A percentile compares a stretch with the other conserved stretches of the same genome.
phyloP scores from a whole-genome alignment of 352 stramenopile species.

The Lagenidium giganteum region DNA sequence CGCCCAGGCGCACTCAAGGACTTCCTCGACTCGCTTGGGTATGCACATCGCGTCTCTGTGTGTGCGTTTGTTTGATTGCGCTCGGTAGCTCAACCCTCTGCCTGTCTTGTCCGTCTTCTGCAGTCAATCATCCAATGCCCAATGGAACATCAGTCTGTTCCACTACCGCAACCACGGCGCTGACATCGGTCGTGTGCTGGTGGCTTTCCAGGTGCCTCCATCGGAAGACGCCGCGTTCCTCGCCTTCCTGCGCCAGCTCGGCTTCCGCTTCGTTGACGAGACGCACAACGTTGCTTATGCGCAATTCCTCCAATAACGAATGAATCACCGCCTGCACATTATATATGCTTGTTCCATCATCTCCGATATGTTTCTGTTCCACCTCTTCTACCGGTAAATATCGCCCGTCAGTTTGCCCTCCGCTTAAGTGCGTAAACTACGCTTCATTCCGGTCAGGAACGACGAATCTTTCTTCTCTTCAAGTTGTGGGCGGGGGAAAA shows the following conservation, averaged over 20 bases:
- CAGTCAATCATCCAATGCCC: slow-evolving; percentile 35
- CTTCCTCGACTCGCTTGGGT: slow-evolving; percentile 89
- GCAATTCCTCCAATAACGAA: slow-evolving; percentile 70
- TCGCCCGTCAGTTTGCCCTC: no score
- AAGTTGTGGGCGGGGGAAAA: no score
- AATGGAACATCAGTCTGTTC: slow-evolving; percentile 98
- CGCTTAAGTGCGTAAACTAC: no score
- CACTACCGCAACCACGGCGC: slow-evolving; percentile 99
- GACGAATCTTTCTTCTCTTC: no score
- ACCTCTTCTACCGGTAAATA: no score
- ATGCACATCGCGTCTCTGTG: no score
- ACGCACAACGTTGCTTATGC: slow-evolving; percentile 78
- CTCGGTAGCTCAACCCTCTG: background rate
- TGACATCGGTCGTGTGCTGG: slow-evolving; percentile 96
- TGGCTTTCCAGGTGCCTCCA: slow-evolving; percentile 91
- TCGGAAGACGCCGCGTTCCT: slow-evolving; percentile 50
- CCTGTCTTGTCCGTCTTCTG: no score
- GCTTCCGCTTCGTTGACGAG: slow-evolving; percentile 80
- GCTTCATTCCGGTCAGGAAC: no score
- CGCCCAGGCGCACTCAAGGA: slow-evolving; percentile 87
- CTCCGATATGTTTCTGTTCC: no score
- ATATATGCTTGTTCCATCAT: no score
- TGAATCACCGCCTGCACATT: no score
- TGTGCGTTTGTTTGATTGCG: background rate
- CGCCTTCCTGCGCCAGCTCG: slow-evolving; percentile 60